Evolutionary conservation across 768 basidiomycete genomes (phyloP).

Genomic region (Roridomyces roridus): DNA sequence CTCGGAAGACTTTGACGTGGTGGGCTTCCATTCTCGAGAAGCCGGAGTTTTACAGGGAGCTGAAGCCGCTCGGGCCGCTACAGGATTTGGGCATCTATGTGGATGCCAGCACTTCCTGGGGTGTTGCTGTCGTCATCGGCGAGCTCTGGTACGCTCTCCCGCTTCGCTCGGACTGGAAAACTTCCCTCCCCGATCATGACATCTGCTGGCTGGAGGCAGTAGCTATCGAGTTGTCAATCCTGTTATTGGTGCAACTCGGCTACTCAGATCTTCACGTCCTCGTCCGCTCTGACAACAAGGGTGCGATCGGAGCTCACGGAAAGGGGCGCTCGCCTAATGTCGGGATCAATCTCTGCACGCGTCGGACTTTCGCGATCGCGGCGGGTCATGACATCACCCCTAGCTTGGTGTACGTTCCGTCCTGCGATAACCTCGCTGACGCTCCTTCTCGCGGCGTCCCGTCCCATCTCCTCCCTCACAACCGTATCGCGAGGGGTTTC

Average conservation of each 20-base stretch:
- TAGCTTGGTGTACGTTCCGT: slow-evolving; percentile 19
- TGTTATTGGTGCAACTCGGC: slow-evolving; percentile 8
- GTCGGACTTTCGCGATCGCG: not conserved
- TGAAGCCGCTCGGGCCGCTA: not conserved
- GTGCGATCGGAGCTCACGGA: slow-evolving; percentile 3
- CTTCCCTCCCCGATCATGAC: not conserved
- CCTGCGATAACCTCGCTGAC: slow-evolving; percentile 25
- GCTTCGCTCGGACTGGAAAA: slow-evolving; percentile 20
- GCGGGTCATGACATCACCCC: not conserved
- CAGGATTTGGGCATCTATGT: not conserved
- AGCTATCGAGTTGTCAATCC: slow-evolving; percentile 2
- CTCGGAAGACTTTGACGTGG: not conserved
- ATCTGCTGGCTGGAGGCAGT: slow-evolving; percentile 35
- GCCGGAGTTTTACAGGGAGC: not conserved
- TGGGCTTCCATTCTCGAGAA: not conserved
- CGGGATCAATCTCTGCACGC: slow-evolving; percentile 17
- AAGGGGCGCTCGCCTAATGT: not conserved
- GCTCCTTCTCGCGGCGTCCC: slow-evolving; percentile 23
- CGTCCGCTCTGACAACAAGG: slow-evolving; percentile 8
- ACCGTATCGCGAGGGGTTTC: not conserved
- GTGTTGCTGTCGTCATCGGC: slow-evolving; percentile 30
- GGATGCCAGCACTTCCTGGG: slow-evolving; percentile 32
- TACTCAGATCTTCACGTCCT: slow-evolving; percentile 16
- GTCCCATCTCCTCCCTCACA: not conserved
- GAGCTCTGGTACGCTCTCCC: slow-evolving; percentile 24